These are phyloP conservation scores for Sordaria brevicollis DNA, from an alignment of 495 filamentous ascomycete species.

Conservation along the genomic window DNA sequence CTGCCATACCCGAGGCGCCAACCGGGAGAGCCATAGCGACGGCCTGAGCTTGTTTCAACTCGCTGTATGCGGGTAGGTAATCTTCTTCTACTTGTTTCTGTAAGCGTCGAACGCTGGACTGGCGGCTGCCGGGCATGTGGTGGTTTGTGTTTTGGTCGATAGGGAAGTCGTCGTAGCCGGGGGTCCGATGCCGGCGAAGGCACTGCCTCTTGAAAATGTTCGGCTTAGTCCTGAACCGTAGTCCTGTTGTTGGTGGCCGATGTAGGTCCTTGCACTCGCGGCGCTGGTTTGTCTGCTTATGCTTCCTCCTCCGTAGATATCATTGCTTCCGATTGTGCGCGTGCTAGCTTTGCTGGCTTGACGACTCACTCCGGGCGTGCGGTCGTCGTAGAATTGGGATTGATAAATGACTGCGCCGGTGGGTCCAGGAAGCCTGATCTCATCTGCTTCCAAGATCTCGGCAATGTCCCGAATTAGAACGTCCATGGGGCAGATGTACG, in stretches of 20 bases:
- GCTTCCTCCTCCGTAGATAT: background rate
- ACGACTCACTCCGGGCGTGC: background rate
- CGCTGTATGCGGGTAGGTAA: background rate
- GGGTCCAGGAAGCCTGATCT: slow-evolving; percentile 43
- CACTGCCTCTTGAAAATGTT: background rate
- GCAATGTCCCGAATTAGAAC: slow-evolving; percentile 77
- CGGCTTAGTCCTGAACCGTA: background rate
- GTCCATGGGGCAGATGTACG: slow-evolving; percentile 93
- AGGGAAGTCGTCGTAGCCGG: background rate
- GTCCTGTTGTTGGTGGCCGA: background rate
- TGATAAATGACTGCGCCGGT: slow-evolving; percentile 9
- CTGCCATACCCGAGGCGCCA: no score
- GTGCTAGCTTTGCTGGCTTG: background rate
- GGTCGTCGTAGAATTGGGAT: background rate
- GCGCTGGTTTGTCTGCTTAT: background rate
- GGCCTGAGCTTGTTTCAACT: background rate
- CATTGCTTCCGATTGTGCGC: background rate
- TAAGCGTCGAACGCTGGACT: background rate
- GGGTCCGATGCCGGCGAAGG: background rate
- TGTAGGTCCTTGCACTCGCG: background rate
- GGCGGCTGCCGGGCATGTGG: background rate
- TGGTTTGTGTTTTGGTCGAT: background rate
- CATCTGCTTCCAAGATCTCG: slow-evolving; percentile 51
- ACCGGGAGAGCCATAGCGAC: background rate
- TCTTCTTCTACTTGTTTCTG: background rate